phyloP scores from a whole-genome alignment of 345 rosid species.

The Eucalyptus albens region DNA sequence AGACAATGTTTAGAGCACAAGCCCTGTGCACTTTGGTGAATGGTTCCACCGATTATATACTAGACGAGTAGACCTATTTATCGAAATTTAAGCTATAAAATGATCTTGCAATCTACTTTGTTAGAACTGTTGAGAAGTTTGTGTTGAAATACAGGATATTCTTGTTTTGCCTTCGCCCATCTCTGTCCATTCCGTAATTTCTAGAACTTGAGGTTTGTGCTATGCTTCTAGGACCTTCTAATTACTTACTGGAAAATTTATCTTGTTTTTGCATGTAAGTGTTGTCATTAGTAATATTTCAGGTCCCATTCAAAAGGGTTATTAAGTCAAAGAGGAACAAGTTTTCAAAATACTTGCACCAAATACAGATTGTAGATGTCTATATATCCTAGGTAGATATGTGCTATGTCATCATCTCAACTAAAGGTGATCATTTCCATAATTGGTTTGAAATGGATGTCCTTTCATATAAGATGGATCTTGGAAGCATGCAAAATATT shows the following conservation, averaged over 20 bases:
- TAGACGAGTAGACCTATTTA: neutral
- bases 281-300: neutral
- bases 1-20: neutral
- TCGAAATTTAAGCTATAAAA: neutral
- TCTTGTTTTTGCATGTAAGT: neutral
- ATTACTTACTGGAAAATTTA: neutral
- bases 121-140: neutral
- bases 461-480: too few relatives aligned
- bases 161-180: fast-evolving
- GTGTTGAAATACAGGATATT: neutral
- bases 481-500: too few relatives aligned
- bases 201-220: neutral
- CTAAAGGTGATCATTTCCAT: too few relatives aligned
- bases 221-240: neutral
- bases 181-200: neutral
- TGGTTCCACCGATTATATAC: neutral
- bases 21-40: neutral
- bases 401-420: neutral
- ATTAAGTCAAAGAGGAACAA: neutral
- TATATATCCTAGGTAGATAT: neutral
- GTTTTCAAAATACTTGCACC: neutral
- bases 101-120: neutral
- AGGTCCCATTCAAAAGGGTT: neutral
- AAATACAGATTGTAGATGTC: neutral
- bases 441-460: too few relatives aligned